A percentile compares a stretch with the other conserved stretches of the same genome.
These are phyloP conservation scores for Heliamphora exappendiculata DNA, from an alignment of 148 eudicot genomes.

Conservation along the genomic window DNA sequence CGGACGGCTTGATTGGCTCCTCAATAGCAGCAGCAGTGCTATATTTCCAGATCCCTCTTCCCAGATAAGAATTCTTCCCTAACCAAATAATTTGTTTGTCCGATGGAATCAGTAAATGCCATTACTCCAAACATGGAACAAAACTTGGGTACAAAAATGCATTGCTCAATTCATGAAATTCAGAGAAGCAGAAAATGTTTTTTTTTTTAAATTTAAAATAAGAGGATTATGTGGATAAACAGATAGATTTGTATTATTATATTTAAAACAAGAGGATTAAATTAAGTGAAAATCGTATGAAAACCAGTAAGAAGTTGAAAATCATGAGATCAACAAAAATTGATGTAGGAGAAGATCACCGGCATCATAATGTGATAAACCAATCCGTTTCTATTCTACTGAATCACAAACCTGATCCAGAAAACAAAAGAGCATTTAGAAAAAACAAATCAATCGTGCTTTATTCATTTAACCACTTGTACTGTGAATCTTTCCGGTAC, in stretches of 20 bases:
- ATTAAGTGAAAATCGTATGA: too few relatives aligned
- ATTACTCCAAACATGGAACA: not conserved
- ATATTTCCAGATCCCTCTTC: constrained; percentile 27
- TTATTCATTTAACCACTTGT: not conserved
- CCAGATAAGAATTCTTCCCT: constrained; percentile 30
- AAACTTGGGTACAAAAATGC: not conserved
- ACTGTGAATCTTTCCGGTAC: not conserved
- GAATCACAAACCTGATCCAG: not conserved
- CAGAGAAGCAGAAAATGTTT: not conserved
- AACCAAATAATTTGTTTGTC: not conserved
- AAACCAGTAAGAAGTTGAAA: not conserved
- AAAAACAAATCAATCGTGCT: not conserved
- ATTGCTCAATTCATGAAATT: not conserved
- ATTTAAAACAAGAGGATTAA: not conserved
- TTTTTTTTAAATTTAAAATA: too few relatives aligned
- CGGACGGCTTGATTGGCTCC: constrained; percentile 46
- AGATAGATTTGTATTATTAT: not conserved
- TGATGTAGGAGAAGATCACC: not conserved
- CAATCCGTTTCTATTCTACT: not conserved
- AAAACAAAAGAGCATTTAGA: not conserved
- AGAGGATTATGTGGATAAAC: not conserved
- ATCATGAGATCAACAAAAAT: not conserved
- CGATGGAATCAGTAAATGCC: not conserved
- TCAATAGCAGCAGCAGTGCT: constrained; percentile 45
- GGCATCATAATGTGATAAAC: not conserved